Percentiles rank a stretch among this genome's conserved stretches.
These are phyloP conservation scores for Pythium phragmitis DNA, from an alignment of 352 stramenopile species.

Conservation along the genomic window DNA sequence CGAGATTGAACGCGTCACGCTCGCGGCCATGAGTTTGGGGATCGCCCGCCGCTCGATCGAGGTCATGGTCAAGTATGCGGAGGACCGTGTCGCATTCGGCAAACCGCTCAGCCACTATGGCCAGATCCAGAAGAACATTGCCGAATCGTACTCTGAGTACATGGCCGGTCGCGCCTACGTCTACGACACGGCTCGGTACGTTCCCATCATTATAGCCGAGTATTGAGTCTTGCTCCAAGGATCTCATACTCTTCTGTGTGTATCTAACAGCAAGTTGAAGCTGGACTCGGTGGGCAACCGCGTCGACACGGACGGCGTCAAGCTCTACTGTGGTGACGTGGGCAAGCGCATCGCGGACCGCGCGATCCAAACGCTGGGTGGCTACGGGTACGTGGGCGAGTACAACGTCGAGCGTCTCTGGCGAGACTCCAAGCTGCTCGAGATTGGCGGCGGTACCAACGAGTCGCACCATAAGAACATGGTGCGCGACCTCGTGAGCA, in stretches of 20 bases:
- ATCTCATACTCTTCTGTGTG: background rate
- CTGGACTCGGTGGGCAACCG: conserved; percentile 94
- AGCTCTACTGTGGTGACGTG: conserved; percentile 98
- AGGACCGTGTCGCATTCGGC: conserved; percentile 95
- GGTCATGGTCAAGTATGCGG: conserved; percentile 95
- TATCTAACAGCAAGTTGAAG: conserved; percentile 84
- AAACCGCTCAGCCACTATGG: conserved; percentile 88
- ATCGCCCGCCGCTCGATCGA: conserved; percentile 97
- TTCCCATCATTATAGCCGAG: background rate
- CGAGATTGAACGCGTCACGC: conserved; percentile 97
- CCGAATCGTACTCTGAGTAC: conserved; percentile 98
- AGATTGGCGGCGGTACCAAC: conserved; percentile 99
- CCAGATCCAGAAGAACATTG: conserved; percentile 97
- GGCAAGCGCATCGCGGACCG: conserved; percentile 96
- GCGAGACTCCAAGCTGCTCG: conserved; percentile 98
- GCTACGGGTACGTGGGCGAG: conserved; percentile 99
- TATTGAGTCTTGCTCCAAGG: background rate
- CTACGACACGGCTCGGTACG: conserved; percentile 92
- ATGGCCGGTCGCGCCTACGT: conserved; percentile 96
- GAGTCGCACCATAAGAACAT: conserved; percentile 99
- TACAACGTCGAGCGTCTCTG: conserved; percentile 98
- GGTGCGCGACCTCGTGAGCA: conserved; percentile 71
- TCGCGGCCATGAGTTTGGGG: conserved; percentile 96
- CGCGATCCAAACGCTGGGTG: conserved; percentile 97
- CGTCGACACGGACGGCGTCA: conserved; percentile 98